These are phyloP conservation scores for Populus pruinosa DNA, from an alignment of 345 rosid species.

Conservation along the genomic window DNA sequence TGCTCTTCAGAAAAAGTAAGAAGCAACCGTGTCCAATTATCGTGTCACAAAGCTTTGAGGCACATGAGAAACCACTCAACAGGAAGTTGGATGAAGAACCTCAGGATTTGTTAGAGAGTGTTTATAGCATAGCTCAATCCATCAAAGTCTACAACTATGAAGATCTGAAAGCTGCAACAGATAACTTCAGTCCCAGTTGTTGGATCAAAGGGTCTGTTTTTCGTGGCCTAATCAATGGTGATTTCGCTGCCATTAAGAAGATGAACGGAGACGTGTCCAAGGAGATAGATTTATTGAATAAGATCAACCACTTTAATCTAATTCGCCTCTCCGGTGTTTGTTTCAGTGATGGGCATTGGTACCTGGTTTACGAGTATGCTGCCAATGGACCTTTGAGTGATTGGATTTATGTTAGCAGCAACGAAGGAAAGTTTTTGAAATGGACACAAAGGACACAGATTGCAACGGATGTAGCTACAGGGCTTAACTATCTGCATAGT, in stretches of 20 bases:
- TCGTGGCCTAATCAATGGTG: constrained; percentile 59
- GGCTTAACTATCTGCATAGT: constrained; percentile 77
- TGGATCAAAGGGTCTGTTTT: constrained; percentile 57
- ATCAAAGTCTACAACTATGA: constrained; percentile 53
- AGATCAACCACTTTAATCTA: constrained; percentile 65
- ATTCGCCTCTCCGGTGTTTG: constrained; percentile 71
- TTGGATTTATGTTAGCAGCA: constrained; percentile 46
- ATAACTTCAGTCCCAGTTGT: constrained; percentile 50
- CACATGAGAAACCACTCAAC: constrained; percentile 31
- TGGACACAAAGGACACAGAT: constrained; percentile 63
- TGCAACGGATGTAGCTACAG: constrained; percentile 64
- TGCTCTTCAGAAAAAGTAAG: constrained; percentile 21
- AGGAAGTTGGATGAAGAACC: constrained; percentile 42
- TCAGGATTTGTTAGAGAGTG: constrained; percentile 35
- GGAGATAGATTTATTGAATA: constrained; percentile 58
- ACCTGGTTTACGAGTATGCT: constrained; percentile 70
- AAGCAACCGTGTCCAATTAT: constrained; percentile 15
- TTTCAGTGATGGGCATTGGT: constrained; percentile 61
- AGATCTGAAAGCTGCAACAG: constrained; percentile 62
- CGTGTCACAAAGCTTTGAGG: constrained; percentile 32
- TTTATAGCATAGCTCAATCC: constrained; percentile 51
- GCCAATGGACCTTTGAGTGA: constrained; percentile 62
- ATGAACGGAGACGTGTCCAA: constrained; percentile 60
- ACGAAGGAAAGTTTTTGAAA: constrained; percentile 34
- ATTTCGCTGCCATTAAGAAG: constrained; percentile 72